A percentile compares a stretch with the other conserved stretches of the same genome.
Evolutionary conservation across 139 green algal genomes (phyloP).

Genomic region (Nannochloris sp.): DNA sequence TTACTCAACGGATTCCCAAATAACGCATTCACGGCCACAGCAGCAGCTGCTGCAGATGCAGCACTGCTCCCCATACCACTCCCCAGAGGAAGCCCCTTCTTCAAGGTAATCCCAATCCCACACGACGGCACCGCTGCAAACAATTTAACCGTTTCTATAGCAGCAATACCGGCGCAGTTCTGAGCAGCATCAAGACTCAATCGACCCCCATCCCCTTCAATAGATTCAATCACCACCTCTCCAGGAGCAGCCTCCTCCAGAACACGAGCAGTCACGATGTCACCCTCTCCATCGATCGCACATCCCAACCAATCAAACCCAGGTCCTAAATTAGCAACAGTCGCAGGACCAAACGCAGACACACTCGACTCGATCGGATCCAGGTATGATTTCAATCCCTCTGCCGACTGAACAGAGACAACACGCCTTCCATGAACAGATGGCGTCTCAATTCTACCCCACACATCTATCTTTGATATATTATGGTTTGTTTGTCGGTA

Average conservation of each 20-base stretch:
- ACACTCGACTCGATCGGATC: conserved; percentile 19
- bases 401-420: too few relatives aligned
- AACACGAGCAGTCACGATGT: conserved; percentile 68
- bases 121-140: conserved; percentile 56
- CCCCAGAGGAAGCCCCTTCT: conserved; percentile 91
- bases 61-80: conserved; percentile 84
- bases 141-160: conserved; percentile 73
- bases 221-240: conserved; percentile 74
- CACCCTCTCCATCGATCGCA: conserved; percentile 84
- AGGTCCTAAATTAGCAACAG: conserved; percentile 92
- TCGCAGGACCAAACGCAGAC: conserved; percentile 85
- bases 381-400: neutral
- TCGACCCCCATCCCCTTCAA: conserved; percentile 79
- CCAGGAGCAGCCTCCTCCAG: conserved; percentile 50
- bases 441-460: too few relatives aligned
- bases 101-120: conserved; percentile 68
- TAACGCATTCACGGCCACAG: conserved; percentile 80
- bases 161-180: conserved; percentile 93
- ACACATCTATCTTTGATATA: too few relatives aligned
- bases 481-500: too few relatives aligned
- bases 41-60: conserved; percentile 78
- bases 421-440: neutral
- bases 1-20: conserved; percentile 78
- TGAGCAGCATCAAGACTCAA: conserved; percentile 64
- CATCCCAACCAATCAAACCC: conserved; percentile 98